These are phyloP conservation scores for Achaetomium macrosporum DNA, from an alignment of 2,329 filamentous ascomycete genomes.

Conservation along the genomic window DNA sequence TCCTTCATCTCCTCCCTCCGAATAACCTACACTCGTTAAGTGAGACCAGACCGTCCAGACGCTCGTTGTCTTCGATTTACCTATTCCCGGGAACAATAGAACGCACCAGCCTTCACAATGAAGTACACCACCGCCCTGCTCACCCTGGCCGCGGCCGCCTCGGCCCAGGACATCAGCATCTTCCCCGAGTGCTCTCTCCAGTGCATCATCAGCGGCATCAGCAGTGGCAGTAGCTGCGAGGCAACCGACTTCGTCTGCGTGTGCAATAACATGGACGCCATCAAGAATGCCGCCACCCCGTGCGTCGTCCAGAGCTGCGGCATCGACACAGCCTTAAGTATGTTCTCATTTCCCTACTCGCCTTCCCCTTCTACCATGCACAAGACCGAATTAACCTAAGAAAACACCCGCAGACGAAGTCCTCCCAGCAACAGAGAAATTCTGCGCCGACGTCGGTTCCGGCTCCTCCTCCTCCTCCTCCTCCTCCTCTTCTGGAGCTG, in stretches of 20 bases:
- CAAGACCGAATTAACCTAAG: background rate
- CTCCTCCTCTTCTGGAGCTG: constrained; percentile 1
- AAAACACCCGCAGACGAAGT: constrained; percentile 19
- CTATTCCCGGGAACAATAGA: background rate
- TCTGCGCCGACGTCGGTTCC: constrained; percentile 51
- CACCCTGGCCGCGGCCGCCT: constrained; percentile 18
- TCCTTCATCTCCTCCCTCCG: background rate
- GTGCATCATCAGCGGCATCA: constrained; percentile 22
- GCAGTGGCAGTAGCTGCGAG: constrained; percentile 17
- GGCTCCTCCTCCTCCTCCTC: constrained; percentile 32
- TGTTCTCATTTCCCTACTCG: background rate
- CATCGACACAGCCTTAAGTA: constrained; percentile 21
- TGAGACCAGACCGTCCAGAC: constrained; percentile 1
- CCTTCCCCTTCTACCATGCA: background rate
- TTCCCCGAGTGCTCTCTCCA: constrained; percentile 24
- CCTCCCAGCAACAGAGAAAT: constrained; percentile 45
- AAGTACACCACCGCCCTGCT: constrained; percentile 24
- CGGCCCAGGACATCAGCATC: constrained; percentile 23
- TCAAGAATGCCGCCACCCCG: constrained; percentile 21
- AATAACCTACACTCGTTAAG: constrained; percentile 10
- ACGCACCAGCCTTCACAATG: constrained; percentile 21
- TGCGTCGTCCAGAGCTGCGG: constrained; percentile 25
- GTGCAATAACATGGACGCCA: constrained; percentile 21
- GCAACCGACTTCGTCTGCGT: constrained; percentile 22
- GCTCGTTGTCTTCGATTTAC: constrained; percentile 3